Percentiles rank a stretch among this genome's conserved stretches.
Evolutionary conservation across 768 basidiomycete genomes (phyloP).

Genomic region (Collybiopsis confluens): DNA sequence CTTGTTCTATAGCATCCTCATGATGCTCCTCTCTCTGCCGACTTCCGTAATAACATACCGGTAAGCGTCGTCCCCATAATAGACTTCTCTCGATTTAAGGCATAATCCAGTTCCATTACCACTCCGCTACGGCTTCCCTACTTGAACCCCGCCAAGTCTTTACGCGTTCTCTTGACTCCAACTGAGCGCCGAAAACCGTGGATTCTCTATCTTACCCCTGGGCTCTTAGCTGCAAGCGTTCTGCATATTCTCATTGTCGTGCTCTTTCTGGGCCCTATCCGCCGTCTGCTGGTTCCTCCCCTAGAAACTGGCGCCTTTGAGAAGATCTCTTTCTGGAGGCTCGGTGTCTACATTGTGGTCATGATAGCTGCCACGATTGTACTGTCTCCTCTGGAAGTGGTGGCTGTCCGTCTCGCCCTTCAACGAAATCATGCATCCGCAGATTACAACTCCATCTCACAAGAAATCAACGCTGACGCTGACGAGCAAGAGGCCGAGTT

Average conservation of each 20-base stretch:
- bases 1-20: conserved; percentile 57
- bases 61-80: conserved; percentile 31
- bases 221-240: conserved; percentile 57
- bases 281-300: conserved; percentile 40
- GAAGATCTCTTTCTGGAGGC: conserved; percentile 45
- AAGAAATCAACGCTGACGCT: conserved; percentile 66
- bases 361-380: conserved; percentile 52
- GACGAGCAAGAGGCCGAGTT: conserved; percentile 62
- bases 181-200: conserved; percentile 78
- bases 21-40: conserved; percentile 65
- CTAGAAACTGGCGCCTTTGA: conserved; percentile 25
- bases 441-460: conserved; percentile 69
- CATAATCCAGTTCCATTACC: conserved; percentile 60
- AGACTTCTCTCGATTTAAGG: neutral
- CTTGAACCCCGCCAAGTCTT: conserved; percentile 48
- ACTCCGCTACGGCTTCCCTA: conserved; percentile 77
- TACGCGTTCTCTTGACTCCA: conserved; percentile 73
- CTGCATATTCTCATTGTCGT: conserved; percentile 42
- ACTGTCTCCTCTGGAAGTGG: conserved; percentile 77
- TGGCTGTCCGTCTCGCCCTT: conserved; percentile 72
- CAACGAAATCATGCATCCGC: conserved; percentile 79
- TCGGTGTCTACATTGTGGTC: conserved; percentile 54
- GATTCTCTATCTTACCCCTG: conserved; percentile 79
- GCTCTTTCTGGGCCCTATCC: conserved; percentile 42
- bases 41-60: conserved; percentile 73